Evolutionary conservation across 2,329 filamentous ascomycete genomes (phyloP).

Genomic region (Metarhizium brunneum): DNA sequence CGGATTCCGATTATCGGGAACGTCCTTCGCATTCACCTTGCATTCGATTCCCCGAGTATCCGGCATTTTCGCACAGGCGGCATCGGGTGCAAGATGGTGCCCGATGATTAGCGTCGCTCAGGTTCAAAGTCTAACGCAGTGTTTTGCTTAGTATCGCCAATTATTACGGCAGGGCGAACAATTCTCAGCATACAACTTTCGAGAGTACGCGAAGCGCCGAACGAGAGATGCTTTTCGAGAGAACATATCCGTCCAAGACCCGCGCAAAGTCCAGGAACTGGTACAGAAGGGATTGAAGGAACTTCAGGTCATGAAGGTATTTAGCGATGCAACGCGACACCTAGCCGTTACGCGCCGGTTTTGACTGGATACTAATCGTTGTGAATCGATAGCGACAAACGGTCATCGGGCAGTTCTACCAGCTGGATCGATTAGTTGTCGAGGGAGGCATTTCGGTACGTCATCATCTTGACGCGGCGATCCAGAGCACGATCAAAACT

Average conservation of each 20-base stretch:
- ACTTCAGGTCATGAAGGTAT: conserved; percentile 82
- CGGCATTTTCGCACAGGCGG: not conserved
- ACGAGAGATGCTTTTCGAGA: conserved; percentile 88
- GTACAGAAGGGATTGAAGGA: conserved; percentile 83
- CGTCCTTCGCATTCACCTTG: not conserved
- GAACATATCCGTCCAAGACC: conserved; percentile 62
- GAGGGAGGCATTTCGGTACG: conserved; percentile 72
- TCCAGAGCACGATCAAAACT: conserved; percentile 9
- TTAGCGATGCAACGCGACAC: conserved; percentile 7
- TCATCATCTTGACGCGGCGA: not conserved
- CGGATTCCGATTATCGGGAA: not conserved
- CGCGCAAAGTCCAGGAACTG: conserved; percentile 72
- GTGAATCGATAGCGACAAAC: conserved; percentile 69
- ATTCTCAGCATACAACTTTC: conserved; percentile 94
- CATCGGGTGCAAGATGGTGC: not conserved
- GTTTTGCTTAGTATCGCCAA: conserved; percentile 66
- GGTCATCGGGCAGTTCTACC: conserved; percentile 87
- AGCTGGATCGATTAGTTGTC: conserved; percentile 83
- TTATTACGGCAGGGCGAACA: conserved; percentile 77
- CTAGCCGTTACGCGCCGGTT: not conserved
- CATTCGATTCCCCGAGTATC: not conserved
- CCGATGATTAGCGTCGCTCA: not conserved
- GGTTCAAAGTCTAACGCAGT: not conserved
- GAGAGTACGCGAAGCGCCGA: conserved; percentile 87
- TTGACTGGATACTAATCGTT: conserved; percentile 10